Evolutionary conservation across 2,329 filamentous ascomycete genomes (phyloP).

Genomic region (Zymoseptoria ardabiliae): DNA sequence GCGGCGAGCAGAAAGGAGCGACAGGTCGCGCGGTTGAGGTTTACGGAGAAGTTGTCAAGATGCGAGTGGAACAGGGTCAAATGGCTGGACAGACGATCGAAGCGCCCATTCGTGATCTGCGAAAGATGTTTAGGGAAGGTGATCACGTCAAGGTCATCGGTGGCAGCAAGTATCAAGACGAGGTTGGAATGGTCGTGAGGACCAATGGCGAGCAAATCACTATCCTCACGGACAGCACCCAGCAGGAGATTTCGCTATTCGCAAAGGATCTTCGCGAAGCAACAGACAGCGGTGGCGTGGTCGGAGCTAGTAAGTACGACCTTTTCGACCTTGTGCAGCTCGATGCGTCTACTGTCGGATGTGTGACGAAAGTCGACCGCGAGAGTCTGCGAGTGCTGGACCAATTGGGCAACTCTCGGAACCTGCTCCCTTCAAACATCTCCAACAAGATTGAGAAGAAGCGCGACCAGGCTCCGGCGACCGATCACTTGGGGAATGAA

Average conservation of each 20-base stretch:
- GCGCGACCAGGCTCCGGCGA: constrained; percentile 71
- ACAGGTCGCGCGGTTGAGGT: constrained; percentile 79
- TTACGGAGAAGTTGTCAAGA: constrained; percentile 83
- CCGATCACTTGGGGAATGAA: constrained; percentile 87
- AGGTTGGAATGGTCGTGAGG: constrained; percentile 94
- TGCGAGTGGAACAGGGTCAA: constrained; percentile 76
- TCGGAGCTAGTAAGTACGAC: constrained; percentile 78
- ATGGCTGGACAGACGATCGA: constrained; percentile 79
- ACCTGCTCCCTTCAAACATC: constrained; percentile 83
- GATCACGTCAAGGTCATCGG: constrained; percentile 99
- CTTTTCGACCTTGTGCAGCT: constrained; percentile 92
- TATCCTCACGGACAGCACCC: constrained; percentile 83
- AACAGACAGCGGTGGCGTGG: constrained; percentile 80
- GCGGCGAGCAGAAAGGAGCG: constrained; percentile 89
- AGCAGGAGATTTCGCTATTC: constrained; percentile 92
- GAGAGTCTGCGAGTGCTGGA: constrained; percentile 86
- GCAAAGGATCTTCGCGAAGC: constrained; percentile 94
- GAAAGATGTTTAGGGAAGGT: constrained; percentile 86
- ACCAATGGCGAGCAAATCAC: constrained; percentile 90
- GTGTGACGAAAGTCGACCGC: constrained; percentile 88
- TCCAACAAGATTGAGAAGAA: constrained; percentile 79
- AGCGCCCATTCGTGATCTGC: constrained; percentile 82
- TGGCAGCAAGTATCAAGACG: constrained; percentile 86
- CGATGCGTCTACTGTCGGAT: constrained; percentile 84
- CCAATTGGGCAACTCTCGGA: constrained; percentile 76